Percentiles rank a stretch among this genome's conserved stretches.
Conservation (phyloP, 2,329 filamentous ascomycete species). For the Aspergillus pseudonomiae region DNA sequence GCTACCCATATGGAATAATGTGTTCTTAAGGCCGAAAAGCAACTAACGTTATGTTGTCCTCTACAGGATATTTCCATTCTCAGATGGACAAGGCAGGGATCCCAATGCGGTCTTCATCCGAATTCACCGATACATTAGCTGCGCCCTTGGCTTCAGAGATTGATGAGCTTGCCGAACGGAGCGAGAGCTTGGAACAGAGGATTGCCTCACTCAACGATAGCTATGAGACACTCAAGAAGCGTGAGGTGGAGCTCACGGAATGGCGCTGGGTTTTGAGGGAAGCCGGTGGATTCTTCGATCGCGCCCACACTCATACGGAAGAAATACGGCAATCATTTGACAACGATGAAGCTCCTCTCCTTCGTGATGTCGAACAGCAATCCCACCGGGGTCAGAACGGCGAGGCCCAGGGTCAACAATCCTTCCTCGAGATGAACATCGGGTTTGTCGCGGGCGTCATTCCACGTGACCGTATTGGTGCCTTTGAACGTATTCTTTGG, state of each 20-base stretch:
- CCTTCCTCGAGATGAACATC: slow-evolving; percentile 97
- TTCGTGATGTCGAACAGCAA: slow-evolving; percentile 90
- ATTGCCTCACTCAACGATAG: slow-evolving; percentile 93
- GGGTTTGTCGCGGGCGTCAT: slow-evolving; percentile 98
- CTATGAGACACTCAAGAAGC: slow-evolving; percentile 97
- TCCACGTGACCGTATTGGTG: slow-evolving; percentile 84
- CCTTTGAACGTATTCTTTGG: slow-evolving; percentile 98
- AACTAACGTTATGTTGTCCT: slow-evolving; percentile 1
- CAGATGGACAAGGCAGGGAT: slow-evolving; percentile 96
- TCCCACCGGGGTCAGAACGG: slow-evolving; percentile 62
- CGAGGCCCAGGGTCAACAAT: slow-evolving; percentile 69
- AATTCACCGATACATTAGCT: slow-evolving; percentile 84
- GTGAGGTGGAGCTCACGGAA: slow-evolving; percentile 93
- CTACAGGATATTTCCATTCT: slow-evolving; percentile 81
- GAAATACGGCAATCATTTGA: slow-evolving; percentile 88
- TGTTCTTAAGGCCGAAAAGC: background rate
- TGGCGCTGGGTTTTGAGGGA: slow-evolving; percentile 98
- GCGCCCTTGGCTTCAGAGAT: slow-evolving; percentile 92
- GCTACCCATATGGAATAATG: background rate
- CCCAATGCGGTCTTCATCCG: slow-evolving; percentile 82
- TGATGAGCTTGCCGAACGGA: slow-evolving; percentile 89
- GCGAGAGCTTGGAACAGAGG: slow-evolving; percentile 88
- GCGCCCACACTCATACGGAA: slow-evolving; percentile 93
- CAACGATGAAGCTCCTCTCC: slow-evolving; percentile 88
- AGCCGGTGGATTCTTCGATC: slow-evolving; percentile 95